Percentiles rank a stretch among this genome's conserved stretches.
Conservation (phyloP, 1,284 basidiomycete genomes). For the Boletus hoseneyae region DNA sequence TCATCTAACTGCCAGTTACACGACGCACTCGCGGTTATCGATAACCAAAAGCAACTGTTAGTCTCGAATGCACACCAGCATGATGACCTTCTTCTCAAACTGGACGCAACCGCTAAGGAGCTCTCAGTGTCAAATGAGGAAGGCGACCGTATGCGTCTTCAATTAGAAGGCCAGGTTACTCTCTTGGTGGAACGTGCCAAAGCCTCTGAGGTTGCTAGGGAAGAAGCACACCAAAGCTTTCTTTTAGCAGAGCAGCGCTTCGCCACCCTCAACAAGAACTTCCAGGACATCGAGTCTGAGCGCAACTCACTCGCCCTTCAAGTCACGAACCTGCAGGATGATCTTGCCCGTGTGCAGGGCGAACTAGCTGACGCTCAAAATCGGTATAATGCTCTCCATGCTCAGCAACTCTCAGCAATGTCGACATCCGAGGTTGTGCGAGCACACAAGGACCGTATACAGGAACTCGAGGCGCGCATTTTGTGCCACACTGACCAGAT, state of each 20-base stretch:
- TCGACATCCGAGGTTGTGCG: constrained; percentile 51
- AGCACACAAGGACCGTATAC: constrained; percentile 57
- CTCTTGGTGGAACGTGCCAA: constrained; percentile 32
- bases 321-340: constrained; percentile 56
- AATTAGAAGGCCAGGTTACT: constrained; percentile 32
- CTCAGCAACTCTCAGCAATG: constrained; percentile 60
- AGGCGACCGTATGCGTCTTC: constrained; percentile 11
- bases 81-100: constrained; percentile 11
- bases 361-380: constrained; percentile 54
- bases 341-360: constrained; percentile 48
- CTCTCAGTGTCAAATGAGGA: constrained; percentile 23
- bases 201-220: constrained; percentile 33
- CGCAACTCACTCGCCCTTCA: constrained; percentile 60
- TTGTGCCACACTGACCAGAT: constrained; percentile 64
- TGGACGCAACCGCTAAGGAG: constrained; percentile 17
- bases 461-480: constrained; percentile 60
- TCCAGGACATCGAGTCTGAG: constrained; percentile 56
- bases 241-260: constrained; percentile 33
- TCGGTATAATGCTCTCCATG: constrained; percentile 57
- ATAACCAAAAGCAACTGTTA: constrained; percentile 12
- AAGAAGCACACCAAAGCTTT: constrained; percentile 34
- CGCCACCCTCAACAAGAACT: constrained; percentile 37
- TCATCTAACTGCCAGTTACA: constrained; percentile 15
- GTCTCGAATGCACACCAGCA: constrained; percentile 9
- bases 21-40: constrained; percentile 17